phyloP scores from a whole-genome alignment of 2,329 filamentous ascomycete genomes.

The Didymella glomerata region DNA sequence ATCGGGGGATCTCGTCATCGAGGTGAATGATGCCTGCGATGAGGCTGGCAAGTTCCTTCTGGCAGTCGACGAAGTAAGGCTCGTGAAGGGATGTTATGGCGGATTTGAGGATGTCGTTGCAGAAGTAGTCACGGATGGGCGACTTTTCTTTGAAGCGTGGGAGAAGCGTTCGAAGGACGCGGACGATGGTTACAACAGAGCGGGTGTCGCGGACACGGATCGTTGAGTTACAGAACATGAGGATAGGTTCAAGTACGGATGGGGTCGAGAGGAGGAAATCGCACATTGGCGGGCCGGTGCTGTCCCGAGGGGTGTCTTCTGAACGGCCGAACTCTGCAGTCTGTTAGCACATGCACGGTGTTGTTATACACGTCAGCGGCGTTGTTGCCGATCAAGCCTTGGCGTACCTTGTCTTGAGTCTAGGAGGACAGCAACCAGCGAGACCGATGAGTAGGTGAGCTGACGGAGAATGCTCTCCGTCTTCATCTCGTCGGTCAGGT shows the following conservation, averaged over 20 bases:
- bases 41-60: conserved; percentile 87
- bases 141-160: conserved; percentile 72
- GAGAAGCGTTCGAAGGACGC: conserved; percentile 85
- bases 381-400: background rate
- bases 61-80: conserved; percentile 94
- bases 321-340: conserved; percentile 40
- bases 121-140: conserved; percentile 85
- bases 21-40: conserved; percentile 85
- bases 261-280: conserved; percentile 83
- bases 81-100: conserved; percentile 92
- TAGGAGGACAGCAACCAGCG: conserved; percentile 88
- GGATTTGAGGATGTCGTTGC: conserved; percentile 84
- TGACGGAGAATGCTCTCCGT: conserved; percentile 93
- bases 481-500: conserved; percentile 94
- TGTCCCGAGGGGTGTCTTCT: conserved; percentile 48
- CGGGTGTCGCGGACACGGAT: conserved; percentile 89
- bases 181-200: conserved; percentile 84
- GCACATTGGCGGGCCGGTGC: conserved; percentile 69
- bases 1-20: conserved; percentile 76
- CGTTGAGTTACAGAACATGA: conserved; percentile 90
- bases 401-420: conserved; percentile 65
- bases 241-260: conserved; percentile 82
- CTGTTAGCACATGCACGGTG: background rate
- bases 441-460: conserved; percentile 88
- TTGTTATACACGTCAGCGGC: no score